Percentiles rank a stretch among this genome's conserved stretches.
Conservation (phyloP, 1,284 basidiomycete genomes). For the Ceratobasidium sp. region DNA sequence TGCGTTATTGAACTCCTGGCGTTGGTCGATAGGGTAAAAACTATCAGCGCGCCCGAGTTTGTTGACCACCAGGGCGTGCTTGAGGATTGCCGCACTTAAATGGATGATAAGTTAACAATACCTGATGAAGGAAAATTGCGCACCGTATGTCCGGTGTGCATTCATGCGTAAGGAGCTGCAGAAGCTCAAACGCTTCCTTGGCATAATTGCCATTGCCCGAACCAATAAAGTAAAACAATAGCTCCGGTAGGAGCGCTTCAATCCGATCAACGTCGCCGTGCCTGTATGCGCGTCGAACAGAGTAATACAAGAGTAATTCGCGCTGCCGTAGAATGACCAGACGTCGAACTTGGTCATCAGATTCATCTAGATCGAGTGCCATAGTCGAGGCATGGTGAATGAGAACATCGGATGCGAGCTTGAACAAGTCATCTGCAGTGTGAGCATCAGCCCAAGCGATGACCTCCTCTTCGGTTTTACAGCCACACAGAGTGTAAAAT, state of each 20-base stretch:
- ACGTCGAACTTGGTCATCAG: neutral
- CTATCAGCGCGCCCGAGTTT: neutral
- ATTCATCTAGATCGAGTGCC: neutral
- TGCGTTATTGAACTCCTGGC: conserved; percentile 21
- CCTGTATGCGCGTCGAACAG: neutral
- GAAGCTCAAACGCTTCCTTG: neutral
- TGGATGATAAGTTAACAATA: neutral
- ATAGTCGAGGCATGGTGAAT: neutral
- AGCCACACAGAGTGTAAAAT: neutral
- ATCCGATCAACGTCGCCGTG: conserved; percentile 19
- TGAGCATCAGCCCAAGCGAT: neutral
- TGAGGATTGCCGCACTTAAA: neutral
- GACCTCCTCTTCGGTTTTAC: neutral
- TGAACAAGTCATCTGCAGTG: neutral
- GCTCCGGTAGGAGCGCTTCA: neutral
- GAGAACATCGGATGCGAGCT: neutral
- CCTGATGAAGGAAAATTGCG: neutral
- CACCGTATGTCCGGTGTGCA: neutral
- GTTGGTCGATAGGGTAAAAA: conserved; percentile 19
- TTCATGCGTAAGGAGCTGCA: conserved; percentile 2
- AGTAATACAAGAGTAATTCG: conserved; percentile 1
- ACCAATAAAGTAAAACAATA: conserved; percentile 11
- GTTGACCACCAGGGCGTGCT: conserved; percentile 13
- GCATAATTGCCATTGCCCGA: conserved; percentile 5
- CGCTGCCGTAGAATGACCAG: neutral